phyloP scores from a whole-genome alignment of 208 protist genomes.

The Acanthamoeba healyi region DNA sequence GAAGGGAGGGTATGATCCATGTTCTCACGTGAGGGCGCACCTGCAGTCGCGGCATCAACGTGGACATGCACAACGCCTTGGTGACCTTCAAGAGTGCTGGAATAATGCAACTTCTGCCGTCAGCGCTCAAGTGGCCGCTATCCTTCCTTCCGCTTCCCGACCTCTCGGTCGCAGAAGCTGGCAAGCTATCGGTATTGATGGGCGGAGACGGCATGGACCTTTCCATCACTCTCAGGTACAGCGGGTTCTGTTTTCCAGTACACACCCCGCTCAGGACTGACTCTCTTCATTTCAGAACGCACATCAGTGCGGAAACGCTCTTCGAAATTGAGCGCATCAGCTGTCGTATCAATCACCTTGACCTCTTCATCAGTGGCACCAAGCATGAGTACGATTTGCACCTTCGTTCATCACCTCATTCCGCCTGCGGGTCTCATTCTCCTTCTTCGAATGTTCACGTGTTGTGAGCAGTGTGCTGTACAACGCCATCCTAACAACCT shows the following conservation, averaged over 20 bases:
- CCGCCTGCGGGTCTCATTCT: background rate
- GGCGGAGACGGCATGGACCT: slow-evolving; percentile 22
- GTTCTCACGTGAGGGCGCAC: background rate
- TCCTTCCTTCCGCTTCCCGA: background rate
- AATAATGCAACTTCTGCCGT: background rate
- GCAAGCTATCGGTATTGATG: slow-evolving; percentile 29
- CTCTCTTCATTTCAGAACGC: background rate
- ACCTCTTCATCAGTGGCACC: slow-evolving; percentile 37
- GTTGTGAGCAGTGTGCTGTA: background rate
- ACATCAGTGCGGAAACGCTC: background rate
- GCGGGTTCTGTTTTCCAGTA: background rate
- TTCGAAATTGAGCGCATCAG: background rate
- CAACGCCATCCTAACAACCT: background rate
- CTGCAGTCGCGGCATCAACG: background rate
- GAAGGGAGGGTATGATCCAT: no score
- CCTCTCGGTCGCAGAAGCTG: background rate
- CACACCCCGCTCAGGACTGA: background rate
- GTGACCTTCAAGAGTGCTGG: background rate
- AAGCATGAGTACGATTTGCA: background rate
- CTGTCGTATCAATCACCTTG: background rate
- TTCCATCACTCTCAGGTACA: background rate
- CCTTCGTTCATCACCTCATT: background rate
- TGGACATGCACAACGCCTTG: slow-evolving; percentile 25
- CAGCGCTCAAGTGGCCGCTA: background rate
- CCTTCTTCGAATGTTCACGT: no score